These are phyloP conservation scores for Eutrema heterophyllum DNA, from an alignment of 345 rosid genomes.

Conservation along the genomic window DNA sequence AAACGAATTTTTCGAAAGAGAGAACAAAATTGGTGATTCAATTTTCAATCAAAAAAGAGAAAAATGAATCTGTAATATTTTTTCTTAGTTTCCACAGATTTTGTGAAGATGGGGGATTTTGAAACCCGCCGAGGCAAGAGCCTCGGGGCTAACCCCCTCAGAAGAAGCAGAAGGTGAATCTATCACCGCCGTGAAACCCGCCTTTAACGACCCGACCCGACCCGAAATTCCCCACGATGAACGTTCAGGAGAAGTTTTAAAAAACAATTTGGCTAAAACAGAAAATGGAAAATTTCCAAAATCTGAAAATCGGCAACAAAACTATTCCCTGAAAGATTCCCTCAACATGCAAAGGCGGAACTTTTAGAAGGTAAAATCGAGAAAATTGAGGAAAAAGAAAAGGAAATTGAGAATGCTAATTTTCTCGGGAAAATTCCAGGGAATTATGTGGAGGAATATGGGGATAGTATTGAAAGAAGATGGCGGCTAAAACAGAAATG, in stretches of 20 bases:
- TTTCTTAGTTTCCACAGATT: neutral
- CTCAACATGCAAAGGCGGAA: slow-evolving; percentile 31
- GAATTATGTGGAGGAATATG: neutral
- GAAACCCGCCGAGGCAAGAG: slow-evolving; percentile 97
- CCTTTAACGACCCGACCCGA: slow-evolving; percentile 37
- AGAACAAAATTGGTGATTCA: neutral
- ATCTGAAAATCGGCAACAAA: slow-evolving; percentile 6
- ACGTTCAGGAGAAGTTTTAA: slow-evolving; percentile 32
- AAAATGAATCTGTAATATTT: slow-evolving; percentile 1
- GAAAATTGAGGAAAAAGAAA: neutral
- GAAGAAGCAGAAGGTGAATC: slow-evolving; percentile 69
- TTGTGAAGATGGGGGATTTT: slow-evolving; percentile 71
- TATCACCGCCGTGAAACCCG: slow-evolving; percentile 41
- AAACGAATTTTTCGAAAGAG: neutral
- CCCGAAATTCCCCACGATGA: slow-evolving; percentile 41
- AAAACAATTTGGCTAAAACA: neutral
- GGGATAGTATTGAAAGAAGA: neutral
- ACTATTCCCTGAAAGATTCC: slow-evolving; percentile 15
- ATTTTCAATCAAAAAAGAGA: neutral
- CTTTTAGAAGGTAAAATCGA: neutral
- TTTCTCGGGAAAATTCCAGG: slow-evolving; percentile 23
- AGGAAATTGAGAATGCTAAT: neutral
- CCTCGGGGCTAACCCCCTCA: slow-evolving; percentile 99
- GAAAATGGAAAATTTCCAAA: neutral
- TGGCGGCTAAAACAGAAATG: neutral